phyloP scores from a whole-genome alignment of 805 yeast genomes.

The Saccharomycopsis sp. region DNA sequence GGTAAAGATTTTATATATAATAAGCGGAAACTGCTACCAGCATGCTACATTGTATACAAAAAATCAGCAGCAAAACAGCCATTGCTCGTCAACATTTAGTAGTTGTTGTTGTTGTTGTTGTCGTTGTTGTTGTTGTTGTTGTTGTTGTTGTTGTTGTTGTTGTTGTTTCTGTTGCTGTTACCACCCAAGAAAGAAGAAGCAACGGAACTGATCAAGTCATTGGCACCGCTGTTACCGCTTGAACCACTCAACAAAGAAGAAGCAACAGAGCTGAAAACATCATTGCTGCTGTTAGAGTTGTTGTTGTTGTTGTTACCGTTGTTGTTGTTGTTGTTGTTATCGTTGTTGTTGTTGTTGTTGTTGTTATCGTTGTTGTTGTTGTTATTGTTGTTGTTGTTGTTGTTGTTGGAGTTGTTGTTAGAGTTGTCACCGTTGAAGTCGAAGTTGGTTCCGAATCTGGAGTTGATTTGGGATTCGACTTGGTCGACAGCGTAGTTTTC shows the following conservation, averaged over 20 bases:
- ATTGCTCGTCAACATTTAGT: not conserved
- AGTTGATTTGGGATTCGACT: constrained; percentile 18
- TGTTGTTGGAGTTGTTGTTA: constrained; percentile 9
- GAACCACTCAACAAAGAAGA: constrained; percentile 15
- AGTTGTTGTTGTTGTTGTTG: not conserved
- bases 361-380: constrained; percentile 13
- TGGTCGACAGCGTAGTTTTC: constrained; percentile 16
- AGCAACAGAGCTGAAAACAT: constrained; percentile 13
- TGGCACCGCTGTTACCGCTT: constrained; percentile 2
- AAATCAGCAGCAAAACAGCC: no score
- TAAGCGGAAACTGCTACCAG: no score
- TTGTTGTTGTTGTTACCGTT: constrained; percentile 10
- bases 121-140: constrained; percentile 4
- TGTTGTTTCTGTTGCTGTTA: constrained; percentile 12
- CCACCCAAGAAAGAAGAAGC: constrained; percentile 17
- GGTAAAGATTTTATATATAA: no score
- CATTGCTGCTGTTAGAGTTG: constrained; percentile 13
- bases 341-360: constrained; percentile 7
- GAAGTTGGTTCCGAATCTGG: constrained; percentile 20
- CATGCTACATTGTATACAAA: no score
- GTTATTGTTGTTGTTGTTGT: constrained; percentile 13
- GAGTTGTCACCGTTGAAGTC: constrained; percentile 12
- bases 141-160: not conserved
- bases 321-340: constrained; percentile 14
- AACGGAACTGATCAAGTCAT: constrained; percentile 16